phyloP scores from a whole-genome alignment of 2,329 filamentous ascomycete species.

The Leptographium flavum region DNA sequence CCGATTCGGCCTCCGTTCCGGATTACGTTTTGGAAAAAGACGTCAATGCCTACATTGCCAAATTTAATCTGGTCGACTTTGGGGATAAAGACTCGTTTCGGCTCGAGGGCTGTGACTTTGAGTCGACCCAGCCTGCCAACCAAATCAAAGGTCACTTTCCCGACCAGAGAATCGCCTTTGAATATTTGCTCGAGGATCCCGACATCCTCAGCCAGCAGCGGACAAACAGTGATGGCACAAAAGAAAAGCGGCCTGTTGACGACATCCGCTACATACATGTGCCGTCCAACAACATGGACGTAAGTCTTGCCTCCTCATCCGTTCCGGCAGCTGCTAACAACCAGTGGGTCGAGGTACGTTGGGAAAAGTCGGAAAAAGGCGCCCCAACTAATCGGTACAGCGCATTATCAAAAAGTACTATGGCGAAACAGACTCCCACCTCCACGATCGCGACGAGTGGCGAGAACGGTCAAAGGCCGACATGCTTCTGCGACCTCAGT shows the following conservation, averaged over 20 bases:
- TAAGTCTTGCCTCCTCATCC: not conserved
- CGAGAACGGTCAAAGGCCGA: conserved; percentile 3
- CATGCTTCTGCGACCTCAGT: conserved; percentile 16
- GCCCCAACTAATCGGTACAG: not conserved
- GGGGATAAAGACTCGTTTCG: not conserved
- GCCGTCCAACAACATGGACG: conserved; percentile 13
- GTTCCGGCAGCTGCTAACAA: not conserved
- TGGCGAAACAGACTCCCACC: not conserved
- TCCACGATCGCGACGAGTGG: conserved; percentile 4
- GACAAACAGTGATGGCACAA: not conserved
- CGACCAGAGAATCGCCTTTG: not conserved
- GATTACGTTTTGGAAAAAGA: conserved; percentile 3
- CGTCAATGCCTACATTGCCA: conserved; percentile 3
- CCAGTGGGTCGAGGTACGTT: conserved; percentile 16
- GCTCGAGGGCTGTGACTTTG: not conserved
- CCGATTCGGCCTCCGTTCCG: not conserved
- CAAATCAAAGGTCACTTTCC: not conserved
- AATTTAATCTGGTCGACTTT: not conserved
- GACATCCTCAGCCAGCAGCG: not conserved
- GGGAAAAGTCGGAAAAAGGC: too few relatives aligned
- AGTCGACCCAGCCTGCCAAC: not conserved
- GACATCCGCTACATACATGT: conserved; percentile 11
- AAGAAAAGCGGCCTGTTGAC: too few relatives aligned
- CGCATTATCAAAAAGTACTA: conserved; percentile 16
- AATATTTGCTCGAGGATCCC: not conserved